Conservation (phyloP, 768 basidiomycete genomes). For the Lyophyllum decastes region DNA sequence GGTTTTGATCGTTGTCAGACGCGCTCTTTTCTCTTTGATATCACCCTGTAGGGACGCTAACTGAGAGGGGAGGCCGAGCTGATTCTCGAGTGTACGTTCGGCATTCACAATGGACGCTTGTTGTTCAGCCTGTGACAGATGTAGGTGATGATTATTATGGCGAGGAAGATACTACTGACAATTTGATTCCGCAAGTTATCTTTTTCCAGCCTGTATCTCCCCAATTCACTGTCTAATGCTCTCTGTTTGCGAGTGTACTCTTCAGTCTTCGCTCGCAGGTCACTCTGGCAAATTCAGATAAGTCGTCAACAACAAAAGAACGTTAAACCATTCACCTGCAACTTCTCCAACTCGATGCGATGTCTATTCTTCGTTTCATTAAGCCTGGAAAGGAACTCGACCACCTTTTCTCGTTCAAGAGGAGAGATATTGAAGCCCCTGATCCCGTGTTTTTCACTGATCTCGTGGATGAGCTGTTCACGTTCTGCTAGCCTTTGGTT, state of each 20-base stretch:
- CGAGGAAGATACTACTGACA: slow-evolving; percentile 36
- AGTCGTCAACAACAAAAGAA: background rate
- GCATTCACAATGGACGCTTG: slow-evolving; percentile 51
- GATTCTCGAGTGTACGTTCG: slow-evolving; percentile 58
- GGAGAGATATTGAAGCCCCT: slow-evolving; percentile 73
- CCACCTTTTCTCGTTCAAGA: slow-evolving; percentile 68
- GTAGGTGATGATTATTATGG: background rate
- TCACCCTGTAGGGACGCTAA: slow-evolving; percentile 57
- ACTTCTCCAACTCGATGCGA: slow-evolving; percentile 60
- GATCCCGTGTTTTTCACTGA: slow-evolving; percentile 68
- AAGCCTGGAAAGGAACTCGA: slow-evolving; percentile 72
- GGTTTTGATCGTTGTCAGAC: slow-evolving; percentile 58
- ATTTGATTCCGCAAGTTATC: slow-evolving; percentile 55
- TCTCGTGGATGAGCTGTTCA: slow-evolving; percentile 71
- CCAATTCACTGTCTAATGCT: slow-evolving; percentile 55
- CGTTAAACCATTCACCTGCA: slow-evolving; percentile 51
- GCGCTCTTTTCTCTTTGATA: slow-evolving; percentile 66
- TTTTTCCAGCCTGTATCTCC: slow-evolving; percentile 55
- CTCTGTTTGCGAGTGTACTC: slow-evolving; percentile 65
- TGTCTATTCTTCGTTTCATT: slow-evolving; percentile 63
- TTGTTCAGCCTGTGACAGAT: slow-evolving; percentile 43
- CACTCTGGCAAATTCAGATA: slow-evolving; percentile 37
- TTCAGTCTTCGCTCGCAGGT: slow-evolving; percentile 56
- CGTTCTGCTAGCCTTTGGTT: slow-evolving; percentile 67
- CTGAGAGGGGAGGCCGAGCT: slow-evolving; percentile 53